These are phyloP conservation scores for Suillus americanus DNA, from an alignment of 768 basidiomycete species.

Conservation along the genomic window DNA sequence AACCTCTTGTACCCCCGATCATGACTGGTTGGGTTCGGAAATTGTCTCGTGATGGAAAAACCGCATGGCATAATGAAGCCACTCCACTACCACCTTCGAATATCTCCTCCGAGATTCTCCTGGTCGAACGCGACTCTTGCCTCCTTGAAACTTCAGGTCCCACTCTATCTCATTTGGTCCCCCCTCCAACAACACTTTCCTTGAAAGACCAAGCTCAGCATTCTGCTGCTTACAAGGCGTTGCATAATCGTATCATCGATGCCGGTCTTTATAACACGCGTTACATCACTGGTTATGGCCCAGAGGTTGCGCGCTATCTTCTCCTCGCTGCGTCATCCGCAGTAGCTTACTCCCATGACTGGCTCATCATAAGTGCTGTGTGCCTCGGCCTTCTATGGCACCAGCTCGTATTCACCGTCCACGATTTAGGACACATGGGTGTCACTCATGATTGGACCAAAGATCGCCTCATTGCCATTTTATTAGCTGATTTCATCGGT, in stretches of 20 bases:
- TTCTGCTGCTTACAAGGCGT: slow-evolving; percentile 74
- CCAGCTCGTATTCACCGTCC: slow-evolving; percentile 88
- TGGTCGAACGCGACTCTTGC: slow-evolving; percentile 45
- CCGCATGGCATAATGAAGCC: slow-evolving; percentile 67
- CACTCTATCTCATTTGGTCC: slow-evolving; percentile 45
- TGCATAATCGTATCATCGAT: slow-evolving; percentile 70
- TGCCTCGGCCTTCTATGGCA: slow-evolving; percentile 93
- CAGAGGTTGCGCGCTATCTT: slow-evolving; percentile 79
- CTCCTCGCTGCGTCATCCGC: slow-evolving; percentile 60
- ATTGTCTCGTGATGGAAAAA: slow-evolving; percentile 40
- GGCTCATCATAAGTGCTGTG: slow-evolving; percentile 74
- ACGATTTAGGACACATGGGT: slow-evolving; percentile 95
- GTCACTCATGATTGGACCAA: slow-evolving; percentile 84
- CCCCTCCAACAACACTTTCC: slow-evolving; percentile 54
- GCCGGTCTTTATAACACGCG: slow-evolving; percentile 86
- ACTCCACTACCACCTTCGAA: slow-evolving; percentile 36
- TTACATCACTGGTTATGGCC: slow-evolving; percentile 86
- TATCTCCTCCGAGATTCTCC: slow-evolving; percentile 57
- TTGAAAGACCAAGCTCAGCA: slow-evolving; percentile 61
- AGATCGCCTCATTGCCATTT: slow-evolving; percentile 78
- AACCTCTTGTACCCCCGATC: slow-evolving; percentile 82
- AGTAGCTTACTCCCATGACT: slow-evolving; percentile 58
- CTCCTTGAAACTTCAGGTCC: slow-evolving; percentile 34
- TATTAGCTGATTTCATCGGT: slow-evolving; percentile 84
- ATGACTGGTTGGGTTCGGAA: slow-evolving; percentile 80